Evolutionary conservation across 495 filamentous ascomycete species (phyloP).

Genomic region (Penicillium roqueforti): DNA sequence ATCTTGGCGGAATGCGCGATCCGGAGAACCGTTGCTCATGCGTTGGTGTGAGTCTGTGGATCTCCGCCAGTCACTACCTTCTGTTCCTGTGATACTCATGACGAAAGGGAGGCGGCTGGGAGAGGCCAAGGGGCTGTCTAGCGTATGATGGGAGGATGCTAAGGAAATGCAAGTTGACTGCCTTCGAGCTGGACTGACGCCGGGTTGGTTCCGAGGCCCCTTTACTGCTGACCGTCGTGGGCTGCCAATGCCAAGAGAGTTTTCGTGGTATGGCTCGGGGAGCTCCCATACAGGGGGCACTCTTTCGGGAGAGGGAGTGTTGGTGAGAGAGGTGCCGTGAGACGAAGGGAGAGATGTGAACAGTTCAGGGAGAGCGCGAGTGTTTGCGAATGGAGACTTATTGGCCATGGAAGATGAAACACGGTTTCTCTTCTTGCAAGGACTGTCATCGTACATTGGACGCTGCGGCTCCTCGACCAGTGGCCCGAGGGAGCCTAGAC

Average conservation of each 20-base stretch:
- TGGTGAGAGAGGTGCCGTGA: constrained; percentile 20
- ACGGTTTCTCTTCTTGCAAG: constrained; percentile 27
- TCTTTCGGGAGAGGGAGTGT: constrained; percentile 37
- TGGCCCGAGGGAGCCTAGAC: constrained; percentile 20
- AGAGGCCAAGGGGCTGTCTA: constrained; percentile 11
- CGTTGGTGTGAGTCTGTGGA: constrained; percentile 21
- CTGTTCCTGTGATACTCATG: constrained; percentile 22
- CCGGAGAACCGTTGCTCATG: constrained; percentile 13
- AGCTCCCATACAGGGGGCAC: constrained; percentile 28
- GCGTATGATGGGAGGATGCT: constrained; percentile 12
- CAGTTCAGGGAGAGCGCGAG: constrained; percentile 22
- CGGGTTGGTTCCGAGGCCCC: constrained; percentile 38
- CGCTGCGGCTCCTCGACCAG: constrained; percentile 22
- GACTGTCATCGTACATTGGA: constrained; percentile 11
- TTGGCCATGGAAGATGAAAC: constrained; percentile 9
- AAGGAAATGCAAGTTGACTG: constrained; percentile 19
- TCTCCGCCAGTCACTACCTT: constrained; percentile 25
- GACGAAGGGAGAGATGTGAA: constrained; percentile 26
- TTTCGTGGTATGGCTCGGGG: constrained; percentile 24
- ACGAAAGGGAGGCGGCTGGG: constrained; percentile 12
- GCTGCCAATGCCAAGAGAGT: constrained; percentile 25
- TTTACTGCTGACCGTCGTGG: constrained; percentile 37
- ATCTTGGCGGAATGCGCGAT: constrained; percentile 2
- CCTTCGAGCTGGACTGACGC: constrained; percentile 15
- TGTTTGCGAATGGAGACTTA: constrained; percentile 2